Evolutionary conservation across 1,284 basidiomycete genomes (phyloP).

Genomic region (Neonothopanus nambi): DNA sequence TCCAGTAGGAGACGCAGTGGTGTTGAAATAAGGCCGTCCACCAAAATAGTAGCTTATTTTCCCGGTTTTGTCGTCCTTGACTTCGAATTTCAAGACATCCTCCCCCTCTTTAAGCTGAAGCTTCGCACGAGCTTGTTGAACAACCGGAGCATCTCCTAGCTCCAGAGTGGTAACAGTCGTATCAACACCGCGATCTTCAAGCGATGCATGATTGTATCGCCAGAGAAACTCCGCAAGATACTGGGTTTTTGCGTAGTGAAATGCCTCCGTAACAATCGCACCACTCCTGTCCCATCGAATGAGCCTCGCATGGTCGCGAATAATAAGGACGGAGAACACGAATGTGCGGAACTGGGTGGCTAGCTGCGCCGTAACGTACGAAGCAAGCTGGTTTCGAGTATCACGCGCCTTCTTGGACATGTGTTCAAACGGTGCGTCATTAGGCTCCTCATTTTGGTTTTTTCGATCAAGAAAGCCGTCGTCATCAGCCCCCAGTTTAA

Average conservation of each 20-base stretch:
- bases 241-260: background rate
- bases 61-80: background rate
- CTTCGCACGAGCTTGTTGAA: background rate
- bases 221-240: background rate
- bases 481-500: background rate
- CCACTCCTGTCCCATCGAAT: background rate
- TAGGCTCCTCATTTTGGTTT: background rate
- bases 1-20: background rate
- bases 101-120: background rate
- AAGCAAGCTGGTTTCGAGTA: conserved; percentile 3
- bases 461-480: too few relatives aligned
- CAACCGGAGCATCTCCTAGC: background rate
- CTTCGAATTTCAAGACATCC: background rate
- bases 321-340: conserved; percentile 4
- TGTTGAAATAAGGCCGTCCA: background rate
- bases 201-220: background rate
- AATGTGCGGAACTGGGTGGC: conserved; percentile 8
- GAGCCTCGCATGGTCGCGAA: background rate
- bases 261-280: background rate
- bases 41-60: conserved; percentile 1
- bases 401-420: background rate
- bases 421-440: background rate
- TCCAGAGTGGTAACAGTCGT: conserved; percentile 16
- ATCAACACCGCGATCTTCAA: conserved; percentile 22
- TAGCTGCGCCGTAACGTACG: background rate